Evolutionary conservation across 345 rosid genomes (phyloP).

Genomic region (Hevea brasiliensis): DNA sequence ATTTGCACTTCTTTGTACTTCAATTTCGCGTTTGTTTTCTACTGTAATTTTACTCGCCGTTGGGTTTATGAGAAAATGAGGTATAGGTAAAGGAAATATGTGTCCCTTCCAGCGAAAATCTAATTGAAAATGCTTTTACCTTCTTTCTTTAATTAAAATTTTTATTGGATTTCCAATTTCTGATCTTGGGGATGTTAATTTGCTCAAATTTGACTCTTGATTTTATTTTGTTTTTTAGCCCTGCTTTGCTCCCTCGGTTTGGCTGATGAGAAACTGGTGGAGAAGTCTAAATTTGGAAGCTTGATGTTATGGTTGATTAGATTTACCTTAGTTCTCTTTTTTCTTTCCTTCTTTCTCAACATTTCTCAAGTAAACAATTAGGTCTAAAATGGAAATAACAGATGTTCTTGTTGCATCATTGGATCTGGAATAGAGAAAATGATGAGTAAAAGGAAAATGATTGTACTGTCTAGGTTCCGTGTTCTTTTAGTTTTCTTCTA

Average conservation of each 20-base stretch:
- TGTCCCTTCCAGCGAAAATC: conserved; percentile 6
- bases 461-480: conserved; percentile 52
- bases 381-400: conserved; percentile 25
- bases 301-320: conserved; percentile 21
- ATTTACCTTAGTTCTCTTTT: conserved; percentile 10
- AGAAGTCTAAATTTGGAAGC: conserved; percentile 23
- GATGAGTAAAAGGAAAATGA: conserved; percentile 38
- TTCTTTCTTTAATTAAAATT: background rate
- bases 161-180: conserved; percentile 1
- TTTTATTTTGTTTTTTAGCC: conserved; percentile 8
- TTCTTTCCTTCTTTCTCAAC: background rate
- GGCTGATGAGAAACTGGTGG: conserved; percentile 29
- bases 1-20: background rate
- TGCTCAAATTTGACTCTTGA: conserved; percentile 7
- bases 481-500: conserved; percentile 54
- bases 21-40: background rate
- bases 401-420: conserved; percentile 25
- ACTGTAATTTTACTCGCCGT: conserved; percentile 2
- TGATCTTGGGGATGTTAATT: conserved; percentile 3
- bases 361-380: conserved; percentile 37
- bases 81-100: conserved; percentile 4
- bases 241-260: conserved; percentile 18
- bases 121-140: background rate
- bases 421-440: conserved; percentile 38
- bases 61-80: conserved; percentile 23